Percentiles rank a stretch among this genome's conserved stretches.
Conservation (phyloP, 2,329 filamentous ascomycete genomes). For the Aspergillus cejpii region DNA sequence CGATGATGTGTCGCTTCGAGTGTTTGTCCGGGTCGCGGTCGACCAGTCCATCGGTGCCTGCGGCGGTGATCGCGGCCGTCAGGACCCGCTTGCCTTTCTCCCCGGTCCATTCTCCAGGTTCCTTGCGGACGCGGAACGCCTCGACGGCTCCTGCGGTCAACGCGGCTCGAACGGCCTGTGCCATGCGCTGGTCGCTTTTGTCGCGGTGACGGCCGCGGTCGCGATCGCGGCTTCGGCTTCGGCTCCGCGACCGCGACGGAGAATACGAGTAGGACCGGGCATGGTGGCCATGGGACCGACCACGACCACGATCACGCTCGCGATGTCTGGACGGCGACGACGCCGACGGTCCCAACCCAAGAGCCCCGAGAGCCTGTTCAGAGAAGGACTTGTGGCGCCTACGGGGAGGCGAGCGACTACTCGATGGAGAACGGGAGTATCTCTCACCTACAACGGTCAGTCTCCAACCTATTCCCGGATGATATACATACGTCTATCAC, state of each 20-base stretch:
- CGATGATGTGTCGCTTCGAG: slow-evolving; percentile 70
- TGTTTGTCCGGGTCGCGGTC: slow-evolving; percentile 64
- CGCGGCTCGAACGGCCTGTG: slow-evolving; percentile 86
- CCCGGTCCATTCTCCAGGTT: slow-evolving; percentile 81
- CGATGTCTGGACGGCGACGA: slow-evolving; percentile 35
- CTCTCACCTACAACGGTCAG: slow-evolving; percentile 21
- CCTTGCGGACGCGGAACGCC: slow-evolving; percentile 82
- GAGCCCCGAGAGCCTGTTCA: slow-evolving; percentile 47
- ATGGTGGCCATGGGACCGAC: slow-evolving; percentile 30
- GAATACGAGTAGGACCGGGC: slow-evolving; percentile 45
- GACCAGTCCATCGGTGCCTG: slow-evolving; percentile 71
- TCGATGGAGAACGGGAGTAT: slow-evolving; percentile 33
- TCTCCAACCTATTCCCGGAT: neutral
- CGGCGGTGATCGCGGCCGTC: slow-evolving; percentile 78
- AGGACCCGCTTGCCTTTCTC: slow-evolving; percentile 87
- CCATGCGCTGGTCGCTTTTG: slow-evolving; percentile 55
- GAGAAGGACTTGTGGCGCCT: slow-evolving; percentile 43
- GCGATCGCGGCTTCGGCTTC: slow-evolving; percentile 48
- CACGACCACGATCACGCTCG: slow-evolving; percentile 49
- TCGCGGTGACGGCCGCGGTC: slow-evolving; percentile 30
- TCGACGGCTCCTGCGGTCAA: slow-evolving; percentile 84
- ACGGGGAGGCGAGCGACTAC: slow-evolving; percentile 36
- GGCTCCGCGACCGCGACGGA: slow-evolving; percentile 47
- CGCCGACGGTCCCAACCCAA: slow-evolving; percentile 52
- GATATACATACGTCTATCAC: slow-evolving; percentile 34